A percentile compares a stretch with the other conserved stretches of the same genome.
Conservation (phyloP, 768 basidiomycete genomes). For the Phaeotremella skinneri region DNA sequence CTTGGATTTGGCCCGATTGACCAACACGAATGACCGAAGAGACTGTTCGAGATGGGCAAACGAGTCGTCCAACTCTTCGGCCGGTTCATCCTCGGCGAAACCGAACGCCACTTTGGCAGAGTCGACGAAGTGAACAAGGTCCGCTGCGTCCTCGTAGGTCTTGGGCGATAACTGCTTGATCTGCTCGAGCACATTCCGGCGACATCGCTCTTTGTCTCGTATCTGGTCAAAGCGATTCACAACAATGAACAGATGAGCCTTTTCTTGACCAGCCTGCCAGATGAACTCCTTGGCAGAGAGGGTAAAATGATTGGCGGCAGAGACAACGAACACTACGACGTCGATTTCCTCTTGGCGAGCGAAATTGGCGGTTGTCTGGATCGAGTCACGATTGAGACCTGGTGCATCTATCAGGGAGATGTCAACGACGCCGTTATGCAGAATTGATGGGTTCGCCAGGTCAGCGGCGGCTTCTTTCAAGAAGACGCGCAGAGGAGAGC, state of each 20-base stretch:
- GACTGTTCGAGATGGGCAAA: constrained; percentile 88
- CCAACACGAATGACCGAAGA: constrained; percentile 88
- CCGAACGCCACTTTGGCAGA: constrained; percentile 60
- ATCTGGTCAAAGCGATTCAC: constrained; percentile 98
- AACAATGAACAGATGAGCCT: constrained; percentile 96
- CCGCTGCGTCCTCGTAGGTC: constrained; percentile 83
- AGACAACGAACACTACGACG: constrained; percentile 96
- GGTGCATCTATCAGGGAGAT: constrained; percentile 98
- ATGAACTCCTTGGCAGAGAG: constrained; percentile 93
- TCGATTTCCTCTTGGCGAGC: constrained; percentile 97
- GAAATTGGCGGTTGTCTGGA: constrained; percentile 93
- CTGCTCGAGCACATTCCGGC: constrained; percentile 82
- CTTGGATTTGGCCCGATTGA: constrained; percentile 94
- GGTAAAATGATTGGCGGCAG: constrained; percentile 98
- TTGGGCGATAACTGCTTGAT: constrained; percentile 88
- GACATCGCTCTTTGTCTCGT: constrained; percentile 90
- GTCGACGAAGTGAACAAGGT: constrained; percentile 98
- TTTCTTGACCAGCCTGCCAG: constrained; percentile 87
- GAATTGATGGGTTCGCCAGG: constrained; percentile 68
- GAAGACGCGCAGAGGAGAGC: constrained; percentile 81
- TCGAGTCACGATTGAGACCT: constrained; percentile 89
- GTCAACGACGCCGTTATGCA: constrained; percentile 93
- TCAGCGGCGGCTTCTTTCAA: constrained; percentile 71
- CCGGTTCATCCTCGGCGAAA: constrained; percentile 59
- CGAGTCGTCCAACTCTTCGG: constrained; percentile 57